Conservation (phyloP, 306 rosid genomes). For the Lathyrus oleraceus region DNA sequence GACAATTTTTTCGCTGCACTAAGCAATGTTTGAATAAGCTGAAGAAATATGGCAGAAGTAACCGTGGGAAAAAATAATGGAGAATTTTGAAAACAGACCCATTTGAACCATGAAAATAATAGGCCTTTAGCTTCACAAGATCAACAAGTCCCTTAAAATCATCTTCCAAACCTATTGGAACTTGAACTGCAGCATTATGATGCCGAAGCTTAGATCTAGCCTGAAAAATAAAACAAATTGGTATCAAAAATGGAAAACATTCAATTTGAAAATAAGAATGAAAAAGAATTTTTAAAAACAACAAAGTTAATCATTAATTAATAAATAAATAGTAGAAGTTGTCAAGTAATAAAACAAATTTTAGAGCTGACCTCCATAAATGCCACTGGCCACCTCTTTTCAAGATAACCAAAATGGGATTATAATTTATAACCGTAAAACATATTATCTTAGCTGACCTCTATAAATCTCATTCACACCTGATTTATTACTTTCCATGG, state of each 20-base stretch:
- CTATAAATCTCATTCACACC: constrained; percentile 49
- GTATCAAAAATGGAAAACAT: constrained; percentile 10
- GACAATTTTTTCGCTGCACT: constrained; percentile 70
- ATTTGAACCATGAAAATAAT: constrained; percentile 75
- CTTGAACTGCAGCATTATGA: constrained; percentile 95
- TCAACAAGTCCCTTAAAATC: constrained; percentile 89
- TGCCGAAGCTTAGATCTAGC: constrained; percentile 96
- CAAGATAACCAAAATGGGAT: constrained; percentile 15
- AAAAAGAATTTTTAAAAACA: not conserved
- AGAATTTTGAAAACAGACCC: constrained; percentile 63
- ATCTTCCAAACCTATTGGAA: constrained; percentile 96
- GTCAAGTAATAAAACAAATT: constrained; percentile 14
- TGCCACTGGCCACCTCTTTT: constrained; percentile 4
- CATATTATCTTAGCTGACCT: not conserved
- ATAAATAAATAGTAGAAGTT: constrained; percentile 20
- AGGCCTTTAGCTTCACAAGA: constrained; percentile 87
- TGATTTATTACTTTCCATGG: constrained; percentile 98
- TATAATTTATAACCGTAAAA: constrained; percentile 22
- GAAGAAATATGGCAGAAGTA: constrained; percentile 1
- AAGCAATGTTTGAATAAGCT: constrained; percentile 26
- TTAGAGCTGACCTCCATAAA: constrained; percentile 15
- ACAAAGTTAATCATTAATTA: not conserved
- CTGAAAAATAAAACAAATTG: constrained; percentile 48
- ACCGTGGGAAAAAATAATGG: not conserved
- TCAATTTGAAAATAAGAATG: constrained; percentile 11